A percentile compares a stretch with the other conserved stretches of the same genome.
phyloP scores from a whole-genome alignment of 2,329 filamentous ascomycete species.

The Ophiostoma tasmaniense region DNA sequence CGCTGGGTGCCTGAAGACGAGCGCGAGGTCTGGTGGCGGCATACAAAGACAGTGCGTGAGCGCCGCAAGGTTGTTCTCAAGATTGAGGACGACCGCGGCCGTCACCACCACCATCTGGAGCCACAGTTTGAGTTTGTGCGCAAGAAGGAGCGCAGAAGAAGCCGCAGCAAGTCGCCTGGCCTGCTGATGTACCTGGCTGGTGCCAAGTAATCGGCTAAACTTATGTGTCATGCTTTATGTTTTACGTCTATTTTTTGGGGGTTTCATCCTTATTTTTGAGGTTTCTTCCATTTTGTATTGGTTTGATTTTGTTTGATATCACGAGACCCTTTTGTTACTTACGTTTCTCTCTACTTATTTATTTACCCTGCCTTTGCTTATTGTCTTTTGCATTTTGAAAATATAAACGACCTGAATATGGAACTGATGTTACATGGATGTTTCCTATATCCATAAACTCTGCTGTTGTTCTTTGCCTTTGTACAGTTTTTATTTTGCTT shows the following conservation, averaged over 20 bases:
- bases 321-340: background rate
- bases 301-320: slow-evolving; percentile 3
- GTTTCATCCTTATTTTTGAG: background rate
- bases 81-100: slow-evolving; percentile 39
- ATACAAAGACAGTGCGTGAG: slow-evolving; percentile 58
- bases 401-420: background rate
- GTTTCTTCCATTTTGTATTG: background rate
- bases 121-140: slow-evolving; percentile 45
- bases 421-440: background rate
- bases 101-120: slow-evolving; percentile 34
- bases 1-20: slow-evolving; percentile 63
- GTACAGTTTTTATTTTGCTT: background rate
- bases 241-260: background rate
- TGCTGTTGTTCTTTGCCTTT: background rate
- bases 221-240: background rate
- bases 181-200: slow-evolving; percentile 52
- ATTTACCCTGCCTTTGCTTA: background rate
- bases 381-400: background rate
- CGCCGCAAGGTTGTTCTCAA: slow-evolving; percentile 40
- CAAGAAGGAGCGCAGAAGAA: slow-evolving; percentile 48
- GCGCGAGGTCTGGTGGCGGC: slow-evolving; percentile 63
- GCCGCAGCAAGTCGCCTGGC: slow-evolving; percentile 49
- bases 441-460: background rate
- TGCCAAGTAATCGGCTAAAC: slow-evolving; percentile 22
- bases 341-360: background rate